Evolutionary conservation across 495 filamentous ascomycete species (phyloP), one percentile per base, ranked within the genome.

Genomic region (Penicillium egyptiacum): DNA sequence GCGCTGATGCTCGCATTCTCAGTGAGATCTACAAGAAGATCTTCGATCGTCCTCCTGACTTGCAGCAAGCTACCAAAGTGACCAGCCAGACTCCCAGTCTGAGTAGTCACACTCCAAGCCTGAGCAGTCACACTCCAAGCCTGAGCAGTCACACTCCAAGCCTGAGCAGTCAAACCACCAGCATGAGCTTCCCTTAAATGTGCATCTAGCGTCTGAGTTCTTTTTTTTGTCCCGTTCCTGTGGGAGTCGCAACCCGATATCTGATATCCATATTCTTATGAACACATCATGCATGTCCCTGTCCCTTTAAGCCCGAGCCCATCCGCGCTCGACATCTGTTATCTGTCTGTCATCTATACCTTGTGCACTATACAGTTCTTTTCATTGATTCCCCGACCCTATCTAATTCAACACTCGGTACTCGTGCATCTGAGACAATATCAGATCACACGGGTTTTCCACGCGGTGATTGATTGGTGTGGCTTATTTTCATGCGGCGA

Each of bases 1-100:
- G 73, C 17, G 78, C 81, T 19, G 88, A 94, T 64, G 79, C 84
- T 62, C 76, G 78, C 22, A 91, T 94, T 39, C 74, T 94, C 20
- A 79, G 80, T 26, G 79, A 81, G 11, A 75, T 88, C 22, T 82
- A 84, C 33, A 66, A 72, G n/a, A 80, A 83, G 53, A 78, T 74
- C 49, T 79, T 83, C 52, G 64, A 60, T 11, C 63, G 71, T 17
- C 47, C 61, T 16, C 62, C 60, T 19, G 55, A 58, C 5, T 9
- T 57, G 62, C 67, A 44, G 62, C 63, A 8, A 20, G 53, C 26
- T 23, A 55, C 31, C 44, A 56, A 19, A 28, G 30, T 58, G 11
- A 55, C 9, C 12, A 20, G 42, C 40, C 41, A 53, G 14, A n/a
- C 48, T 25, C 23, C 39, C 10, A 23, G 6, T 54, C 53, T 57